Evolutionary conservation across 2,329 filamentous ascomycete genomes (phyloP), one percentile per base, ranked within the genome.

Genomic region (Colletotrichum musicola): DNA sequence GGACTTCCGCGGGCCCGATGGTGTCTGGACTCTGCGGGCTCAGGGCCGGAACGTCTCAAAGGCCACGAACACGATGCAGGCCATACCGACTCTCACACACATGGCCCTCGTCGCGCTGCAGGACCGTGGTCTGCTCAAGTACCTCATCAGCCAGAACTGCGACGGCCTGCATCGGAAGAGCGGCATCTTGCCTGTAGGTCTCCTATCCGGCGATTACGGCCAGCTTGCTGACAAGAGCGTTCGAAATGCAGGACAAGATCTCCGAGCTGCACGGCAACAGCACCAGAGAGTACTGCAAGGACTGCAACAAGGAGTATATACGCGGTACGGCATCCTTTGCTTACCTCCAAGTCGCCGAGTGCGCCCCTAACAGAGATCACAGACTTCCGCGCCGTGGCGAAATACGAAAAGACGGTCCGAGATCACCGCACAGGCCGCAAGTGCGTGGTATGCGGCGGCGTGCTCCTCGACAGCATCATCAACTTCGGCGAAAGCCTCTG

Each of bases 191-290:
- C 78, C 82, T 0, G 83, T 83, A 65, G 70, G 77, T 63, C 1
- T 6, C 4, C 5, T 10, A 9, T 10, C 2, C 27, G 40, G 13
- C 7, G 3, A 7, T 1, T n/a, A 9, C 7, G 30, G 10, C 30
- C 7, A 12, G 30, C 30, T 2, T 10, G 7, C 30, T 35, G 30
- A 35, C 30, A 10, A 35, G 30, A 35, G 30, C 30, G 3, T 35
- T 35, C 2, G 7, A 10, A 22, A 55, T 42, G 40, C 47, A 84
- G 82, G 76, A 80, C 7, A 78, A 59, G 10, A 83, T 85, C 51
- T 83, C 83, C 0, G 83, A 85, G 62, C 76, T 85, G 1, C 83
- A 85, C 35, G 82, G 83, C 0, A 85, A 85, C 53, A 84, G 78
- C 42, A 85, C 84, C 49, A 78, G 79, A 0, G 83, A 85, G 60